These are phyloP conservation scores for Phytophthora sansomeana DNA, from an alignment of 352 stramenopile species.

Conservation along the genomic window DNA sequence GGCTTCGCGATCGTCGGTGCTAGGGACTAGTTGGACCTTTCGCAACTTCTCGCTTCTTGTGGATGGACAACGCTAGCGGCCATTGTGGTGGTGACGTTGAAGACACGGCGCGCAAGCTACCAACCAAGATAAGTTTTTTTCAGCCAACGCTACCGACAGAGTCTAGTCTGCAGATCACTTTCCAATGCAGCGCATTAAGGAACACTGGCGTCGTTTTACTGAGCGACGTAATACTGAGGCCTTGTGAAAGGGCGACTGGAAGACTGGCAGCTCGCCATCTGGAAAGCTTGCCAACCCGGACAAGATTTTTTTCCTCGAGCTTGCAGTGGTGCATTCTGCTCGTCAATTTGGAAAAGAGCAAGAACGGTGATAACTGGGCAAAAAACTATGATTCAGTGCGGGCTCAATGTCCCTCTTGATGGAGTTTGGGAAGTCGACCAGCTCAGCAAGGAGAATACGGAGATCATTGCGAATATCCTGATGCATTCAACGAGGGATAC, in stretches of 20 bases:
- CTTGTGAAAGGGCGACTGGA: constrained; percentile 15
- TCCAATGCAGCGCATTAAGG: constrained; percentile 6
- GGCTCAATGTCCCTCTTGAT: constrained; percentile 6
- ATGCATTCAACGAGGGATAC: constrained; percentile 10
- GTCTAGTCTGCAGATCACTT: constrained; percentile 2
- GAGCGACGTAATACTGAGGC: constrained; percentile 16
- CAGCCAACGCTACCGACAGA: constrained; percentile 4
- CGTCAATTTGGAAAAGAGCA: constrained; percentile 11
- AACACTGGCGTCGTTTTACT: neutral
- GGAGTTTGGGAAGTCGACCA: constrained; percentile 4
- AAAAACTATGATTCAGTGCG: constrained; percentile 23
- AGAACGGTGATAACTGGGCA: constrained; percentile 10
- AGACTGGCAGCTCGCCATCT: too few relatives aligned
- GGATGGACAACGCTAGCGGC: constrained; percentile 12
- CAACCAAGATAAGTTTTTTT: too few relatives aligned
- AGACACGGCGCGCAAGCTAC: too few relatives aligned
- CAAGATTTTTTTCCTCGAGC: constrained; percentile 17
- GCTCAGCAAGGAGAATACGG: neutral
- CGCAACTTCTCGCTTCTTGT: neutral
- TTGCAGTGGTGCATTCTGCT: constrained; percentile 12
- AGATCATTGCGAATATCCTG: neutral
- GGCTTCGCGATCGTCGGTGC: constrained; percentile 2
- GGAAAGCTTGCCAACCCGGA: too few relatives aligned
- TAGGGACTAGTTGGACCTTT: neutral
- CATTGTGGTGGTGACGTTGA: neutral